Base-by-base conservation (phyloP, 306 rosid species). In the Fagus crenata region DNA sequence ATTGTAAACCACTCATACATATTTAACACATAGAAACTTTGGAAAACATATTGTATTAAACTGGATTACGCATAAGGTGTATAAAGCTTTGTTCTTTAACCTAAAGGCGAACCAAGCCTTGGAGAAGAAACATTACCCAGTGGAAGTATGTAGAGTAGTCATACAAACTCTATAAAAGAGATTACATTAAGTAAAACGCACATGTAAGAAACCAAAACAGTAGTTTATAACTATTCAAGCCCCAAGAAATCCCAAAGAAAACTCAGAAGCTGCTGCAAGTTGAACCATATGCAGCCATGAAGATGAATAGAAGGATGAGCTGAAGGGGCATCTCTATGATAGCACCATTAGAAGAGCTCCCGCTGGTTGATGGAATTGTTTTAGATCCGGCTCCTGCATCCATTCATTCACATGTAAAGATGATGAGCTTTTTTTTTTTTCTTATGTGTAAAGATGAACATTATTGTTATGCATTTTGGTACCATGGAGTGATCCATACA, bases 341-440 rank as follows among this genome's bases (percentile, higher is more conserved):
- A 13, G 49, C 49, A 7, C 49, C 71, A n/a, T n/a, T 67, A 28
- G 71, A 39, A 67, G 14, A 2, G 5, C 13, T 15, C 12, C 4
- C 7, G 1, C 7, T 14, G 2, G 3, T 39, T 31, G 15, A 17
- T 67, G 71, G 71, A 17, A 67, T 49, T 67, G 71, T 17, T 67
- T 67, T 67, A 39, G 71, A 39, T 67, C 71, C 71, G 28, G 65
- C 15, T 67, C 14, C 71, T 39, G 14, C 49, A 67, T 67, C 14
- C 49, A 6, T 37, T 65, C 49, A 6, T 37, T 65, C 71, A 37
- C 14, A 17, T 37, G 43, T 7, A 12, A 17, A 36, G 37, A 59
- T 59, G 5, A 8, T 28, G 28, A 22, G 28, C 28, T 22, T 22
- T 22, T 22, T 22, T 22, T 22, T 22, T 22, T 22, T 22, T 22